Conservation (phyloP, 352 stramenopile species). For the Aphanomyces stellatus region DNA sequence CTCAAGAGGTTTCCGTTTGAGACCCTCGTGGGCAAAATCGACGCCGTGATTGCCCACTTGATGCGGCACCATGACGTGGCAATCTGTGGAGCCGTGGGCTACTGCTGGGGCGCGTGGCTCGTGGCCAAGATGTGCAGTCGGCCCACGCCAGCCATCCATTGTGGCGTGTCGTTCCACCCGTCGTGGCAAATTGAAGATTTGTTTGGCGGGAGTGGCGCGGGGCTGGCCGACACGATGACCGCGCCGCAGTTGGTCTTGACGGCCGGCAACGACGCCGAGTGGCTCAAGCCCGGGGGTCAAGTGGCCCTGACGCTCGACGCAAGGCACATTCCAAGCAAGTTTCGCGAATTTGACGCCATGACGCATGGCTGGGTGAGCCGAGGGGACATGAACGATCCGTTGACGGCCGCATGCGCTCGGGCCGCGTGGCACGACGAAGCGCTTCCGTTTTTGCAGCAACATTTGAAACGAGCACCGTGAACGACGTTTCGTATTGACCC, state of each 20-base stretch:
- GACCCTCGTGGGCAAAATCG: constrained; percentile 43
- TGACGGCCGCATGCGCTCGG: too few species aligned
- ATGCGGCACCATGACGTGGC: constrained; percentile 49
- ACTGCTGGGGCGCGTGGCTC: constrained; percentile 79
- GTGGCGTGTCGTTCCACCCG: constrained; percentile 59
- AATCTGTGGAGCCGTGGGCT: constrained; percentile 62
- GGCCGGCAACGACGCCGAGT: constrained; percentile 58
- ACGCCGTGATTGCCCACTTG: constrained; percentile 61
- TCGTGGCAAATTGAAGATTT: too few species aligned
- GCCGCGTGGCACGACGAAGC: too few species aligned
- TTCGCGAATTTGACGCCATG: background rate
- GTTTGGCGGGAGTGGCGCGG: constrained; percentile 51
- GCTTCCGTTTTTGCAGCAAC: too few species aligned
- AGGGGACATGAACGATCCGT: background rate
- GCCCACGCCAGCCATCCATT: constrained; percentile 34
- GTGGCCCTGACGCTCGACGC: constrained; percentile 56
- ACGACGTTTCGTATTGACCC: too few species aligned
- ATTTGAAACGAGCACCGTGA: too few species aligned
- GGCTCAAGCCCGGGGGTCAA: constrained; percentile 51
- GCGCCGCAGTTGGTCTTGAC: constrained; percentile 61
- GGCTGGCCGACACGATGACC: constrained; percentile 58
- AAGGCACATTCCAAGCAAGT: background rate
- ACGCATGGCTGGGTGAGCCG: constrained; percentile 1
- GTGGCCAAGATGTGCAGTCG: constrained; percentile 27
- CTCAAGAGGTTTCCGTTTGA: background rate